Evolutionary conservation across 371 early-diverging fungal genomes (phyloP), one percentile per base, ranked within the genome.

Genomic region (Rozella allomycis): DNA sequence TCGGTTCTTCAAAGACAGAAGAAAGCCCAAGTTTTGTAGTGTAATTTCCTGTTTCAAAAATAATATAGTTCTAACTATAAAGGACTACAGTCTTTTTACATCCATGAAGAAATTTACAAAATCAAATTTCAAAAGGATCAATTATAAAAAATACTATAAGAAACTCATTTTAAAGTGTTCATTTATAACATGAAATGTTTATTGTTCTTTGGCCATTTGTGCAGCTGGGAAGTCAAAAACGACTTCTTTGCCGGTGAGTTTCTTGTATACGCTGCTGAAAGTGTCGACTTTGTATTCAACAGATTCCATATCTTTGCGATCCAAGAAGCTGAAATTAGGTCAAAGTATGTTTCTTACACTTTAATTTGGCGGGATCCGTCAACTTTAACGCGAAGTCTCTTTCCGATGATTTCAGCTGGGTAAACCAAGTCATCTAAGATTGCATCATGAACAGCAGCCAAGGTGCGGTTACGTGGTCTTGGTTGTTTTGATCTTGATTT

Each of bases 201-300:
- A n/a, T n/a, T n/a, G n/a, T n/a, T n/a, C n/a, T n/a, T n/a, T n/a
- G n/a, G n/a, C 25, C 7, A 23, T 23, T n/a, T 8, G 25, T 23
- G 8, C 38, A 40, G 61, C 67, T 46, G 74, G 77, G 81, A 91
- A 91, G 66, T 87, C 88, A 52, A 91, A 91, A 46, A 67, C 70
- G 50, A 90, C 88, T 41, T 84, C 86, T 74, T 90, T 91, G 54
- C 87, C 84, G 42, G 91, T 88, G 40, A 88, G 57, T 55, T 75
- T 75, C 60, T 72, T 72, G 83, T 91, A 90, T 39, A 85, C 80
- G 39, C 82, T 70, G 37, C 78, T 63, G 72, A 91, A 86, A 37
- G 88, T 83, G 63, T 88, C 87, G 36, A 90, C 71, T 75, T 91
- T 91, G 78, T 85, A 83, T 62, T 90, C 88, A 39, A 88, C 66